Evolutionary conservation across 2,329 filamentous ascomycete species (phyloP).

Genomic region (Blastomyces parvus): DNA sequence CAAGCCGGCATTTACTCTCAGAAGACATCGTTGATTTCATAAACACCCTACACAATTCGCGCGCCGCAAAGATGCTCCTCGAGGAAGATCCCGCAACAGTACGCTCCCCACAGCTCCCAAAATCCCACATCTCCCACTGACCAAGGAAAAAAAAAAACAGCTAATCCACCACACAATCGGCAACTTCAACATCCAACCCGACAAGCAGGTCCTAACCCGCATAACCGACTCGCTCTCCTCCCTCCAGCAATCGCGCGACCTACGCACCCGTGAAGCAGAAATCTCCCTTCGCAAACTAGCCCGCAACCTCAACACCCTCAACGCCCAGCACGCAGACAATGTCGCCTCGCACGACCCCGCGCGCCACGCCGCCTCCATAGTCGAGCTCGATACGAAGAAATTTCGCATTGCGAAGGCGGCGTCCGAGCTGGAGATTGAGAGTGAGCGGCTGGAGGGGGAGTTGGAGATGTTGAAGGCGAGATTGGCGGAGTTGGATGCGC

Average conservation of each 20-base stretch:
- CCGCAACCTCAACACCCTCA: constrained; percentile 64
- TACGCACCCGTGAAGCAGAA: constrained; percentile 64
- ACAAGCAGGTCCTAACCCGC: constrained; percentile 73
- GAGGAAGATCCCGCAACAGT: constrained; percentile 86
- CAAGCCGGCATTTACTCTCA: neutral
- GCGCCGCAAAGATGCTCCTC: constrained; percentile 64
- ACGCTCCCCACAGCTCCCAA: constrained; percentile 26
- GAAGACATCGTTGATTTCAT: neutral
- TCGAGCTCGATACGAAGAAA: constrained; percentile 82
- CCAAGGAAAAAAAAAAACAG: constrained; percentile 35
- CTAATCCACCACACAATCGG: constrained; percentile 84
- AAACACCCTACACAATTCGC: neutral
- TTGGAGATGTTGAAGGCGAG: constrained; percentile 63
- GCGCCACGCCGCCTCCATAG: constrained; percentile 72
- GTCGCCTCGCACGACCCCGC: constrained; percentile 64
- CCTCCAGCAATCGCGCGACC: constrained; percentile 72
- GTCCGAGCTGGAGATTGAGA: constrained; percentile 82
- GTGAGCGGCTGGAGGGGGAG: constrained; percentile 78
- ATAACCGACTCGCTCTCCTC: constrained; percentile 74
- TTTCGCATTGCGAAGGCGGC: constrained; percentile 91
- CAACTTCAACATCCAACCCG: constrained; percentile 90
- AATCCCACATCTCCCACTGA: constrained; percentile 3
- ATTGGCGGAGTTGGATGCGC: constrained; percentile 72
- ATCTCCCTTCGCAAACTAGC: constrained; percentile 59
- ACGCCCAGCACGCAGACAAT: constrained; percentile 67